These are phyloP conservation scores for Picochlorum sp. DNA, from an alignment of 139 green algal genomes.

Conservation along the genomic window DNA sequence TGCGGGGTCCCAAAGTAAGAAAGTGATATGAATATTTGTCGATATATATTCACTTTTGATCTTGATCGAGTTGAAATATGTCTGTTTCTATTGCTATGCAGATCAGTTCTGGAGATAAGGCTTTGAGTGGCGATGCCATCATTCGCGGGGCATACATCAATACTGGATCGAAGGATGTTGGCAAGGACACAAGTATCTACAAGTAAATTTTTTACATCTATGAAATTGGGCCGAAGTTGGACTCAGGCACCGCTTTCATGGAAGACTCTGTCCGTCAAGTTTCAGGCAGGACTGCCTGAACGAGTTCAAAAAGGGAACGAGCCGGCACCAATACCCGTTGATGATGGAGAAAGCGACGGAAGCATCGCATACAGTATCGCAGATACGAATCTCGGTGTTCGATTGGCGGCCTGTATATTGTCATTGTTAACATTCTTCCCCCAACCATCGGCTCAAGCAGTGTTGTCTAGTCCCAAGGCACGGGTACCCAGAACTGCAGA, in stretches of 20 bases:
- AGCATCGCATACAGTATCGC: too few relatives aligned
- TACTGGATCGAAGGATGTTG: conserved; percentile 44
- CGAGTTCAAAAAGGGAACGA: too few relatives aligned
- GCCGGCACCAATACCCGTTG: too few relatives aligned
- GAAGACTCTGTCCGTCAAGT: too few relatives aligned
- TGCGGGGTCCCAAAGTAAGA: background rate
- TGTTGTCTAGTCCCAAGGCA: conserved; percentile 61
- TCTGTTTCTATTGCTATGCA: conserved; percentile 6
- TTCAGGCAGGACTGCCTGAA: too few relatives aligned
- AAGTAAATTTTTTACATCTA: too few relatives aligned
- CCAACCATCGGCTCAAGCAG: conserved; percentile 29
- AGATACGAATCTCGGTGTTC: too few relatives aligned
- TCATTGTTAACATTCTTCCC: background rate
- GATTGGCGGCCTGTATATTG: conserved; percentile 9
- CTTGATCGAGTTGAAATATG: background rate
- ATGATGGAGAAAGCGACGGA: too few relatives aligned
- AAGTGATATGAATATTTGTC: too few relatives aligned
- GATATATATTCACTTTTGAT: too few relatives aligned
- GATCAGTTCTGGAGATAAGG: conserved; percentile 12
- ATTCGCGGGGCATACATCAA: conserved; percentile 58
- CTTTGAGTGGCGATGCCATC: conserved; percentile 19
- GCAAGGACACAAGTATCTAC: conserved; percentile 23
- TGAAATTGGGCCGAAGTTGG: too few relatives aligned
- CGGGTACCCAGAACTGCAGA: conserved; percentile 48
- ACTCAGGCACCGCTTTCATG: too few relatives aligned